Evolutionary conservation across 805 yeast genomes (phyloP).

Genomic region (Candida silvicultrix): DNA sequence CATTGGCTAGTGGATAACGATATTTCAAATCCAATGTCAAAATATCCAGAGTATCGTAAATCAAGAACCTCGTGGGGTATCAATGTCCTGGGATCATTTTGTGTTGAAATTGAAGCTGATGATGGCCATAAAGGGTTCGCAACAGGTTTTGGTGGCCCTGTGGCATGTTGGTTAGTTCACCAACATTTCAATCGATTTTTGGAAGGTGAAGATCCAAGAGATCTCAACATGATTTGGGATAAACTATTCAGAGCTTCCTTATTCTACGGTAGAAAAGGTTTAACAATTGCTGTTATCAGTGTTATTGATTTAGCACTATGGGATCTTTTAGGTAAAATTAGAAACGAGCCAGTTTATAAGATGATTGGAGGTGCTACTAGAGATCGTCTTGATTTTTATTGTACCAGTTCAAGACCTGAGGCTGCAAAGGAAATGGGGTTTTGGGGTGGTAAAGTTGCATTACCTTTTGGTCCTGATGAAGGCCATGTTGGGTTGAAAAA

Average conservation of each 20-base stretch:
- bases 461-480: constrained; percentile 45
- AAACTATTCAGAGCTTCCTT: constrained; percentile 42
- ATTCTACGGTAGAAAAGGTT: constrained; percentile 46
- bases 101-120: constrained; percentile 40
- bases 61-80: constrained; percentile 45
- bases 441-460: constrained; percentile 48
- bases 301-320: constrained; percentile 44
- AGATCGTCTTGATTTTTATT: constrained; percentile 39
- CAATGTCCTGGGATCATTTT: constrained; percentile 44
- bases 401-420: constrained; percentile 41
- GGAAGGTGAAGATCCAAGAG: constrained; percentile 41
- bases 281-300: constrained; percentile 39
- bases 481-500: constrained; percentile 40
- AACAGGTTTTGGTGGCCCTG: constrained; percentile 48
- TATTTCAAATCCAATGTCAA: constrained; percentile 45
- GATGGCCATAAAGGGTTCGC: constrained; percentile 46
- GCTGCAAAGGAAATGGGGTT: constrained; percentile 45
- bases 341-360: constrained; percentile 46
- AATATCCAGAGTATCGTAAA: constrained; percentile 36
- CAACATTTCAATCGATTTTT: constrained; percentile 41
- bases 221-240: constrained; percentile 40
- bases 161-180: constrained; percentile 41
- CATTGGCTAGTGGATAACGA: constrained; percentile 44
- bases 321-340: constrained; percentile 43
- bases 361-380: constrained; percentile 45